These are phyloP conservation scores for Pichia nanzhaoensis DNA, from an alignment of 805 yeast species.

Conservation along the genomic window DNA sequence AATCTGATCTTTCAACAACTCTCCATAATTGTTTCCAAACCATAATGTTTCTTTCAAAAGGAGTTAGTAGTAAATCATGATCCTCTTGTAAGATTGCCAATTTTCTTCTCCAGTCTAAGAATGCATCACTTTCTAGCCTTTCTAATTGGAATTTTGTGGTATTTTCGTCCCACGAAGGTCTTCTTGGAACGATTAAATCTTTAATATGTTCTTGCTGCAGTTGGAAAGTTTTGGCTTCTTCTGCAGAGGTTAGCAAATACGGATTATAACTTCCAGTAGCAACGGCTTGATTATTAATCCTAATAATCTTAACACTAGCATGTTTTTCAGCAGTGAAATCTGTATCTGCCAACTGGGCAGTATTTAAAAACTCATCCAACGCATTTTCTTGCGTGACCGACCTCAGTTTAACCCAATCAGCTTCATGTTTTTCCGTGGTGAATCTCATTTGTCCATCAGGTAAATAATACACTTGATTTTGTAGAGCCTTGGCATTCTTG, in stretches of 20 bases:
- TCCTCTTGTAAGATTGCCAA: slow-evolving; percentile 79
- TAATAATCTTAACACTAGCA: slow-evolving; percentile 76
- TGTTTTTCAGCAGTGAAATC: slow-evolving; percentile 91
- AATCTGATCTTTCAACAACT: slow-evolving; percentile 90
- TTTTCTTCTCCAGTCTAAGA: slow-evolving; percentile 89
- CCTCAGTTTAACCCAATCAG: slow-evolving; percentile 81
- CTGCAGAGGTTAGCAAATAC: slow-evolving; percentile 57
- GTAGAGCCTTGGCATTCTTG: slow-evolving; percentile 62
- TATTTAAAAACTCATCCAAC: slow-evolving; percentile 86
- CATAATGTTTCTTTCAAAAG: slow-evolving; percentile 94
- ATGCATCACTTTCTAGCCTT: slow-evolving; percentile 81
- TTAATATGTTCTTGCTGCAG: slow-evolving; percentile 62
- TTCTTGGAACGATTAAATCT: slow-evolving; percentile 78
- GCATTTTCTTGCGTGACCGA: slow-evolving; percentile 94
- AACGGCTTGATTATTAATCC: slow-evolving; percentile 67
- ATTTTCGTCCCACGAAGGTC: slow-evolving; percentile 77
- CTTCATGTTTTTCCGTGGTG: slow-evolving; percentile 79
- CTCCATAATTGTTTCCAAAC: slow-evolving; percentile 99
- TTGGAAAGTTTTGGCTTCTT: slow-evolving; percentile 51
- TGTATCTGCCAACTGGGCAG: slow-evolving; percentile 93
- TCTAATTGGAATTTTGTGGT: slow-evolving; percentile 76
- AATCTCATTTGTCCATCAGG: slow-evolving; percentile 89
- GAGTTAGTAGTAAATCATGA: slow-evolving; percentile 82
- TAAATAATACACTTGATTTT: slow-evolving; percentile 59
- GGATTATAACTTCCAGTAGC: slow-evolving; percentile 47